phyloP scores from a whole-genome alignment of 176 grass and related monocot species.

The Aegilops sharonensis region DNA sequence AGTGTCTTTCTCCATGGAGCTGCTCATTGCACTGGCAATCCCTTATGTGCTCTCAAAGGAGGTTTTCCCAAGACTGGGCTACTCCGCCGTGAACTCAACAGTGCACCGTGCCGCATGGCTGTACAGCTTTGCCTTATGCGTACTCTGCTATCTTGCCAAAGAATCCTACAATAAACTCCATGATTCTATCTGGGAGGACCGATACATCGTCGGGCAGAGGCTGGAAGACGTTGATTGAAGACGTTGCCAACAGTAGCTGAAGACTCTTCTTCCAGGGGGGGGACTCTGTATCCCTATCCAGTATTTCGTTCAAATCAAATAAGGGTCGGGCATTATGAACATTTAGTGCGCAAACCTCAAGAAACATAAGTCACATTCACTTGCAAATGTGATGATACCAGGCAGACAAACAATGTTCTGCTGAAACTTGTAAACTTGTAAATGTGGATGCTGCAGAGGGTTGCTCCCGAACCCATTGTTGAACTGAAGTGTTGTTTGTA shows the following conservation, averaged over 20 bases:
- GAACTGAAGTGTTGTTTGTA: not conserved
- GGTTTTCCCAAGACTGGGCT: conserved; percentile 43
- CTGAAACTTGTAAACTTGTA: not conserved
- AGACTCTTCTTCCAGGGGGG: too few species aligned
- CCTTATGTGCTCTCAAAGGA: conserved; percentile 47
- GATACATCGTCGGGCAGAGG: conserved; percentile 41
- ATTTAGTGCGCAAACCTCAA: not conserved
- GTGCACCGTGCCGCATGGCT: conserved; percentile 52
- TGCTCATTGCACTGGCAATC: conserved; percentile 41
- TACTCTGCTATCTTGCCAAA: conserved; percentile 30
- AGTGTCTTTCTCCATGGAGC: conserved; percentile 30
- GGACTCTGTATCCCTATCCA: not conserved
- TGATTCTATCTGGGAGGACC: conserved; percentile 47
- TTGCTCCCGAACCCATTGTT: not conserved
- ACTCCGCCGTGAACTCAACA: conserved; percentile 35
- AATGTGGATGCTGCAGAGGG: not conserved
- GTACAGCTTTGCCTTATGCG: conserved; percentile 17
- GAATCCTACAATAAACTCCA: conserved; percentile 30
- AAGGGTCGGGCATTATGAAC: not conserved
- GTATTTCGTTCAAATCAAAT: conserved; percentile 8
- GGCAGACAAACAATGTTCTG: not conserved
- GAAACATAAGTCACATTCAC: not conserved
- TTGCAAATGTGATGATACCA: not conserved
- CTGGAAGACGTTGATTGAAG: conserved; percentile 32
- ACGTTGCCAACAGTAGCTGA: conserved; percentile 25